Base-by-base conservation (phyloP, 352 stramenopile genomes). In the Phytopythium kandeliae region DNA sequence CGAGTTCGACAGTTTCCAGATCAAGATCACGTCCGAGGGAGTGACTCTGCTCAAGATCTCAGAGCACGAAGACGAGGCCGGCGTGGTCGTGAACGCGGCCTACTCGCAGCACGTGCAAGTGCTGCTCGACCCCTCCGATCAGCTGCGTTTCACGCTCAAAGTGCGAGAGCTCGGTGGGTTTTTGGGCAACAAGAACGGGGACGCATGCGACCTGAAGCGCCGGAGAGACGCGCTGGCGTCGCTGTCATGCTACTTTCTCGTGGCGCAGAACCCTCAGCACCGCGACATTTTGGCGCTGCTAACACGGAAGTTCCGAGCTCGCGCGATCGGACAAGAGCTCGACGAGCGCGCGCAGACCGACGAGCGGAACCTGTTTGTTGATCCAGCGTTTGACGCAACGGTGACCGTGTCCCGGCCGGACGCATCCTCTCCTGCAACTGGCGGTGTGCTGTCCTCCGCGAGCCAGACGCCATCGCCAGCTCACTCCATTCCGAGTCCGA, bases 1-100 rank as follows among this genome's bases (percentile, higher is more conserved):
- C 34, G 82, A 92, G 41, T 54, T 71, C 43, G 82, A 92, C 42
- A 90, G 74, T 34, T 92, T 92, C 60, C 82, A 92, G 54, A 60
- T 92, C 48, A 89, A 88, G 51, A 92, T 92, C 33, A 63, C 58
- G 0, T 48, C 69, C 1, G 67, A 81, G 7, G 50, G 54, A 0
- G 74, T 92, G 16, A 63, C 54, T 31, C 54, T 92, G 17, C 55
- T 85, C 7, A 92, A 92, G 54, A 74, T 90, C 38, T 88, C 82
- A 6, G 82, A 92, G 49, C 54, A 85, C 4, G 76, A 88, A 22
- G 65, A 74, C 15, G 79, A 90, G 52, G 67, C 65, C 33, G 82
- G 82, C 4, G 63, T 86, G 0, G 69, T 89, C 6, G 75, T 71
- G n/a, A 74, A 60, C 15, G 61, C 63, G 0, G 36, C 37, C 1